phyloP scores from a whole-genome alignment of 768 basidiomycete genomes.

The Termitomyces bulborhizus region DNA sequence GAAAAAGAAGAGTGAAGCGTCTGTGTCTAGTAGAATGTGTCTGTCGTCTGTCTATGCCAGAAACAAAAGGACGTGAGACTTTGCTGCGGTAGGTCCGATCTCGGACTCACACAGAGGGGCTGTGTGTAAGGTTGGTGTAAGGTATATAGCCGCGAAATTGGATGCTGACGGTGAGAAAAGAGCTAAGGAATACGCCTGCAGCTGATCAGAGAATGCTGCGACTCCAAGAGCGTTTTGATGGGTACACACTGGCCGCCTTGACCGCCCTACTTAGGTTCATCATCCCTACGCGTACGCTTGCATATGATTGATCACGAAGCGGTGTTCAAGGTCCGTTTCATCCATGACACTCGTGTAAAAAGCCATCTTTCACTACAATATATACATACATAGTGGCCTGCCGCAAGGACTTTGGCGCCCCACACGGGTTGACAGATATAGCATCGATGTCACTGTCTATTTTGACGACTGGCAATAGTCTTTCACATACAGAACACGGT shows the following conservation, averaged over 20 bases:
- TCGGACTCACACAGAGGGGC: not conserved
- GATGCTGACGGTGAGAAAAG: not conserved
- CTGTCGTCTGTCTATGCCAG: not conserved
- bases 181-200: not conserved
- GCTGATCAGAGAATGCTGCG: conserved; percentile 1
- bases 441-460: not conserved
- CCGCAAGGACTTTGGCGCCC: not conserved
- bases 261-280: not conserved
- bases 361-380: not conserved
- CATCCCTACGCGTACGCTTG: not conserved
- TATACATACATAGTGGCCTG: not conserved
- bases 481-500: not conserved
- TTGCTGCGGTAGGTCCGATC: not conserved
- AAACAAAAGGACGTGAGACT: not conserved
- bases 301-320: not conserved
- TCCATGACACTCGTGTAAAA: not conserved
- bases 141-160: not conserved
- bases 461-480: not conserved
- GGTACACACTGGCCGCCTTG: not conserved
- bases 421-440: not conserved
- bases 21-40: not conserved
- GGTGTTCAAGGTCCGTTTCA: not conserved
- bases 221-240: conserved; percentile 2
- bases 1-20: not conserved
- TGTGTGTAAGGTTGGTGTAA: not conserved